phyloP scores from a whole-genome alignment of 768 basidiomycete genomes.

The Mycena epipterygia region DNA sequence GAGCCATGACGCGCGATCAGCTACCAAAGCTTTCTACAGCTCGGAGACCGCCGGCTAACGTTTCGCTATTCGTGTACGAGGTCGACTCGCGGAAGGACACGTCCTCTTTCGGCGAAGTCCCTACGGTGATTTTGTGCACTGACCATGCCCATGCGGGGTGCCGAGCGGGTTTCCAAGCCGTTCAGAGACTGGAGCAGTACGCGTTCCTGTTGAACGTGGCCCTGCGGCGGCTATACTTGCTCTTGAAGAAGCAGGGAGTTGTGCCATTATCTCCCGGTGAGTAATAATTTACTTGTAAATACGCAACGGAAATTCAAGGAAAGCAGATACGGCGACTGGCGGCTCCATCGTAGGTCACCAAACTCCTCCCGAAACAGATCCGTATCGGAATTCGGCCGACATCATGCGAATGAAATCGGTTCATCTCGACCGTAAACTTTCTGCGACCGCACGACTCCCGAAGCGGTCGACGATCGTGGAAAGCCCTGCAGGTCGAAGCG shows the following conservation, averaged over 20 bases:
- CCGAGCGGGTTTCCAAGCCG: constrained; percentile 86
- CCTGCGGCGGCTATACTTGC: constrained; percentile 88
- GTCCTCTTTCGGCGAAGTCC: constrained; percentile 79
- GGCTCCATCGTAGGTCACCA: constrained; percentile 32
- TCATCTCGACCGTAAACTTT: constrained; percentile 94
- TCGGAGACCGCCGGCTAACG: constrained; percentile 86
- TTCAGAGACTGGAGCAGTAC: constrained; percentile 96
- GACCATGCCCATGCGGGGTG: constrained; percentile 81
- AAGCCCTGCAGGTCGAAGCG: constrained; percentile 90
- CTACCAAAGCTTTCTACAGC: constrained; percentile 73
- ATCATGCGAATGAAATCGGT: constrained; percentile 96
- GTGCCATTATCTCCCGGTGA: constrained; percentile 86
- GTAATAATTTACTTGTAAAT: constrained; percentile 28
- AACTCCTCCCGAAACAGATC: constrained; percentile 69
- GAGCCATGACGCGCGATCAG: constrained; percentile 52
- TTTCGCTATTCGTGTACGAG: constrained; percentile 83
- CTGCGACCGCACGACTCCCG: constrained; percentile 91
- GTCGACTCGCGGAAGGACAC: constrained; percentile 77
- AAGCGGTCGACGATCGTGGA: constrained; percentile 97
- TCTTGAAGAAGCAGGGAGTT: constrained; percentile 90
- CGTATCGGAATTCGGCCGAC: constrained; percentile 89
- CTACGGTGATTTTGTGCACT: constrained; percentile 80
- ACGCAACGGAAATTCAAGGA: neutral
- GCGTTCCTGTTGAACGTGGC: constrained; percentile 98
- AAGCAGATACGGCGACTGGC: constrained; percentile 33